Percentiles rank a stretch among this genome's conserved stretches.
These are phyloP conservation scores for Coffea canephora DNA, from an alignment of 257 asterid species.

Conservation along the genomic window DNA sequence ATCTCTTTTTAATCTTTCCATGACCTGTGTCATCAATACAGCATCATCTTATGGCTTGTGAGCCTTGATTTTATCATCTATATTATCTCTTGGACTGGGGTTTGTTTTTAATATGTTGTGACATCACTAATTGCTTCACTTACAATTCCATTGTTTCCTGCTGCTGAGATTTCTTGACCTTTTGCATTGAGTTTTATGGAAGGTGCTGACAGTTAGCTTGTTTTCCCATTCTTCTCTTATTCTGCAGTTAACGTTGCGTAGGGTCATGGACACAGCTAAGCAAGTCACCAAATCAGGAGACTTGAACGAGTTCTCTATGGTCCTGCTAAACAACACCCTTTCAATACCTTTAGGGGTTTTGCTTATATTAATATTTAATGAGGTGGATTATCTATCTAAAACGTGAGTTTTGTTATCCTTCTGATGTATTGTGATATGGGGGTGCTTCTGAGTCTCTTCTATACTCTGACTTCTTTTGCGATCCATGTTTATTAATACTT, in stretches of 20 bases:
- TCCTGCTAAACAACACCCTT: constrained; percentile 82
- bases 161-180: neutral
- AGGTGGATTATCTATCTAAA: constrained; percentile 69
- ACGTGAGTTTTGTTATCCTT: constrained; percentile 58
- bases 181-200: neutral
- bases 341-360: constrained; percentile 76
- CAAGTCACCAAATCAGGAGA: constrained; percentile 88
- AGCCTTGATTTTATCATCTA: neutral
- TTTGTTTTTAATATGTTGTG: neutral
- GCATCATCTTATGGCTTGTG: neutral
- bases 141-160: neutral
- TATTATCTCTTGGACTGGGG: neutral
- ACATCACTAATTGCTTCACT: neutral
- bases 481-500: neutral
- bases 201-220: constrained; percentile 7
- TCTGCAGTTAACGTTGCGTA: constrained; percentile 75
- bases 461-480: neutral
- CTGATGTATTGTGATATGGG: neutral
- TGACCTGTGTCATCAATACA: neutral
- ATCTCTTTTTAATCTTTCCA: neutral
- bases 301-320: constrained; percentile 90
- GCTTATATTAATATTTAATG: constrained; percentile 66
- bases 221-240: neutral
- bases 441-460: neutral
- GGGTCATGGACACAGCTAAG: constrained; percentile 94